These are phyloP conservation scores for Leptomonas pyrrhocoris DNA, from an alignment of 208 protist species.

Conservation along the genomic window DNA sequence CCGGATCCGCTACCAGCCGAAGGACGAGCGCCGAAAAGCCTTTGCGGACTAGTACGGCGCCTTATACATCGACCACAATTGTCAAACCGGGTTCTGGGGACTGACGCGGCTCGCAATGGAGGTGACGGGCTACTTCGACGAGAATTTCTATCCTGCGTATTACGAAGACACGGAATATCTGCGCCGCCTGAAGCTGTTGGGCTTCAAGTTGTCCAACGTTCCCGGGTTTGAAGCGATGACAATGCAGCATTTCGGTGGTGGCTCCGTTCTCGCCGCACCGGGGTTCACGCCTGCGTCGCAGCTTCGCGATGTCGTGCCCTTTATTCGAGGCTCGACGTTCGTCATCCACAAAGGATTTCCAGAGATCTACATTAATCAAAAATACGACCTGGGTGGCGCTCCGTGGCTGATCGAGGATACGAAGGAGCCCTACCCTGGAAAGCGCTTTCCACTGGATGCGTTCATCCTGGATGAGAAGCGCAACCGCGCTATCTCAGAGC, in stretches of 20 bases:
- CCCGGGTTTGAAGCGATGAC: not conserved
- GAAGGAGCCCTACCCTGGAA: not conserved
- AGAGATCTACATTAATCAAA: not conserved
- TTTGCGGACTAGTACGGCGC: slow-evolving; percentile 17
- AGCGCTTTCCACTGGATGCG: not conserved
- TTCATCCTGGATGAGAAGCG: not conserved
- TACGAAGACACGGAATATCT: slow-evolving; percentile 42
- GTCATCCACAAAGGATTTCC: not conserved
- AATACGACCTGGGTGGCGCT: not conserved
- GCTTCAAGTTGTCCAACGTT: slow-evolving; percentile 17
- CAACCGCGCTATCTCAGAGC: not conserved
- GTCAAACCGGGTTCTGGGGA: slow-evolving; percentile 13
- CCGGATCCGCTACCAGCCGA: slow-evolving; percentile 36
- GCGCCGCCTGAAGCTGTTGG: slow-evolving; percentile 18
- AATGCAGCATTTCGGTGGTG: slow-evolving; percentile 7
- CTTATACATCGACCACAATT: slow-evolving; percentile 12
- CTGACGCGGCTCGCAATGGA: slow-evolving; percentile 38
- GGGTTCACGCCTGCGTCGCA: not conserved
- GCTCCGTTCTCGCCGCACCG: not conserved
- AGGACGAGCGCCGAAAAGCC: not conserved
- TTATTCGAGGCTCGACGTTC: not conserved
- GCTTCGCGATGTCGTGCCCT: not conserved
- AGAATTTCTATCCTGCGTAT: slow-evolving; percentile 46
- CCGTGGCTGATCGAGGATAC: not conserved
- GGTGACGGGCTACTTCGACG: slow-evolving; percentile 40